These are phyloP conservation scores for Neovahlkampfia damariscottae DNA, from an alignment of 78 protist genomes.

Conservation along the genomic window DNA sequence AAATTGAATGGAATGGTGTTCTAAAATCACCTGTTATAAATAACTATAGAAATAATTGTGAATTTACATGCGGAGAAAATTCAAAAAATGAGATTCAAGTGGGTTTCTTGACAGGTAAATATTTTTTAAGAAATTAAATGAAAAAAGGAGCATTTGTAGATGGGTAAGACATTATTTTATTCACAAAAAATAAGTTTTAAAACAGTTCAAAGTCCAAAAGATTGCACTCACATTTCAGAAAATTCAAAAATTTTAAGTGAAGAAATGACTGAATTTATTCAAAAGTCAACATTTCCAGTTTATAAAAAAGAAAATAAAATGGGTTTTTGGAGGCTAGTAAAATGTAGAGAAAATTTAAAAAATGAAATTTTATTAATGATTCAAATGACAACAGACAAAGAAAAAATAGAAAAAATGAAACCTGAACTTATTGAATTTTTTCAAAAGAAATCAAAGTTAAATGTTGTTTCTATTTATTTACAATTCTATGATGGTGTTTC, in stretches of 20 bases:
- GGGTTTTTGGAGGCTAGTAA: conserved; percentile 13
- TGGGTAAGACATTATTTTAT: no score
- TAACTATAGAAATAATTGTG: conserved; percentile 46
- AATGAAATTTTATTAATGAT: background rate
- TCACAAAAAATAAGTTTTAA: no score
- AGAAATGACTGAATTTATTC: background rate
- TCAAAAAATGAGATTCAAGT: background rate
- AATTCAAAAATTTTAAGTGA: background rate
- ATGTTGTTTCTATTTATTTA: background rate
- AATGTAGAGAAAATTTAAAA: background rate
- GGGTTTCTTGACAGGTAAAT: background rate
- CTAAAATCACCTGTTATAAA: conserved; percentile 1
- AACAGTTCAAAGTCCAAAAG: background rate
- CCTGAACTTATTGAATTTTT: background rate
- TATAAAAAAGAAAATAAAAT: background rate
- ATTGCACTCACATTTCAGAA: conserved; percentile 5
- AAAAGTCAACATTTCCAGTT: background rate
- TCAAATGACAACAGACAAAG: background rate
- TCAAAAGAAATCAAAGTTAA: background rate
- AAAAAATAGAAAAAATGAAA: background rate
- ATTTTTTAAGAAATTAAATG: background rate
- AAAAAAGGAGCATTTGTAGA: no score
- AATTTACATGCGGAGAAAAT: conserved; percentile 24
- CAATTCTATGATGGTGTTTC: conserved; percentile 14
- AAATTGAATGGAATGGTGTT: background rate